Base-by-base conservation (phyloP, 1,139 yeast genomes). In the Martiniozyma asiatica region DNA sequence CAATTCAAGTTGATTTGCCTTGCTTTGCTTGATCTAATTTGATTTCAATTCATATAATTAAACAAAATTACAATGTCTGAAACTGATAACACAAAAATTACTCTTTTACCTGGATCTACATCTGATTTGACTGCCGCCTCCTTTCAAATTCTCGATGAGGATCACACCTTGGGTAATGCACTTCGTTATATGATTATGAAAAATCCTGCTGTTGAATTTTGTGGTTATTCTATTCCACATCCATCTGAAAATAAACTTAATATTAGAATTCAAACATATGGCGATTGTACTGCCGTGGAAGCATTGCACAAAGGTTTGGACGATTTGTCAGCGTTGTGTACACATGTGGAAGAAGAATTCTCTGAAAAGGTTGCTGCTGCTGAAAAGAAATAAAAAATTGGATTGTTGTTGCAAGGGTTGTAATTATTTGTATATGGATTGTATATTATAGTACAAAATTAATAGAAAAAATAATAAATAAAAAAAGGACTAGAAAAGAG, bases 161-260 rank as follows among this genome's bases (percentile, higher is more conserved):
- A 89, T 56, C 98, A 89, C 53, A 89, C 98, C 1, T 59, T 89
- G 35, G 98, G 97, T 16, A 89, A 89, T 52, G 81, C 97, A 5
- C 67, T 89, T 36, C 74, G 96, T 53, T 87, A 85, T 55, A 73
- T 89, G 50, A 84, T 89, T 46, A 85, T 89, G 95, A 87, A 87
- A 59, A 89, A 89, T 58, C 95, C 96, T 23, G 94, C 85, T 44
- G 97, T 89, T 20, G 98, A 89, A 51, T 89, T 92, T 55, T 89
- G 97, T 51, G 98, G 98, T 35, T 89, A 89, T 59, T 82, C 96
- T 29, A 92, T 89, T 40, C 98, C 98, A n/a, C 98, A 89, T 58
- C 98, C 98, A 18, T 82, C 95, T 21, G 98, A 92, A 57, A 70
- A 84, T 38, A 79, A 81, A 46, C 61, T 89, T 58, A 85, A 92